Evolutionary conservation across 75 land plant genomes (phyloP), one percentile per base, ranked within the genome.

Genomic region (Selaginella tamariscina): DNA sequence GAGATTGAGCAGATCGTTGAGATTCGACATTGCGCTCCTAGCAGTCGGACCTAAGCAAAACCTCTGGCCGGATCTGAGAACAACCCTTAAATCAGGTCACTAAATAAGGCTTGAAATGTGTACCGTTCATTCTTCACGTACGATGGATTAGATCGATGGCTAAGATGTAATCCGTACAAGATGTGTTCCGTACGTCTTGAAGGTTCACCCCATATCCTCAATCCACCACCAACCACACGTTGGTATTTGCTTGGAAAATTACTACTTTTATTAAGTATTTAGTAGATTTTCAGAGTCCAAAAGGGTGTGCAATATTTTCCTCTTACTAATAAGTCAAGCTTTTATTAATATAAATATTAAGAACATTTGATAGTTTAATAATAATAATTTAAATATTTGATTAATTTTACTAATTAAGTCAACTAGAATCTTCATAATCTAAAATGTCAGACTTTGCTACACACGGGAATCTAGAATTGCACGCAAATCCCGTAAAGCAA

Each of bases 1-100:
- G 23, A 92, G 76, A 78, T 79, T 83, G 70, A 89, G 44, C 23
- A 92, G 81, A 63, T 92, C 96, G 62, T 44, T 27, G 30, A 56
- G 84, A 75, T 11, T 64, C 54, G 56, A 69, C 84, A 75, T 77
- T 15, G 49, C 49, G 49, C 49, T 5, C 49, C 49, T 5, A 5
- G 49, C 49, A n/a, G n/a, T n/a, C 49, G 49, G 49, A 5, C 11
- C 5, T 5, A 15, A 5, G 49, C 5, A 39, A 15, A 39, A 39
- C 49, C 5, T 5, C 11, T 15, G 5, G 11, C 49, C 49, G 49
- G 49, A 39, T 39, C 49, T 5, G 11, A 39, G 49, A 15, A 5
- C 49, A 15, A 15, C 49, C 49, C 49, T 39, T 15, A 15, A 39
- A 15, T 39, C 49, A 5, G 49, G 49, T 15, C 49, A 39, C 49